Conservation (phyloP, 2,329 filamentous ascomycete genomes). For the Rachicladosporium sp. region DNA sequence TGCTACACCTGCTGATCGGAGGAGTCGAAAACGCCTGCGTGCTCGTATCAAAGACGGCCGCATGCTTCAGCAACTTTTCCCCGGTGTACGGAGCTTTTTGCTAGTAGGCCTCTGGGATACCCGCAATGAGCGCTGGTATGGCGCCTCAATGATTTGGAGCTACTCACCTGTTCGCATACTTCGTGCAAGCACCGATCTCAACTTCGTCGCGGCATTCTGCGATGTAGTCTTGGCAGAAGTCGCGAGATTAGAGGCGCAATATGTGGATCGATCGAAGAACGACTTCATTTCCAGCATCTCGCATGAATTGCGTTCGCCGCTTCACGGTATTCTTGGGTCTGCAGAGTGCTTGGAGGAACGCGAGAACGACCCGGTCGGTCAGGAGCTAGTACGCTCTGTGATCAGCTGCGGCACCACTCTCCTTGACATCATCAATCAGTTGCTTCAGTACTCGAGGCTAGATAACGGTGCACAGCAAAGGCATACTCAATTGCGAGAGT, state of each 20-base stretch:
- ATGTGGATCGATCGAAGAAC: constrained; percentile 36
- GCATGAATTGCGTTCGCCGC: constrained; percentile 39
- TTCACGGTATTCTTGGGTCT: constrained; percentile 37
- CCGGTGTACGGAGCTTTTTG: constrained; percentile 34
- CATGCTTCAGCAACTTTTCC: constrained; percentile 27
- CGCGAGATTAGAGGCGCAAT: constrained; percentile 26
- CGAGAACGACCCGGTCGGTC: constrained; percentile 26
- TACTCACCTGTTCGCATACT: constrained; percentile 33
- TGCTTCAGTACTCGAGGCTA: constrained; percentile 35
- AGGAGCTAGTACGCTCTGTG: constrained; percentile 35
- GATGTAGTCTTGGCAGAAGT: constrained; percentile 32
- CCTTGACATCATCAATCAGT: constrained; percentile 36
- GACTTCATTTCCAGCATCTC: constrained; percentile 41
- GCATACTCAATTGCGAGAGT: background rate
- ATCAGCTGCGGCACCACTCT: constrained; percentile 39
- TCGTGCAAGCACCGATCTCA: constrained; percentile 27
- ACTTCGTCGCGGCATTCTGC: constrained; percentile 29
- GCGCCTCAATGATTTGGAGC: constrained; percentile 30
- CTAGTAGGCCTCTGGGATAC: constrained; percentile 43
- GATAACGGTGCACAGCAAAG: constrained; percentile 21
- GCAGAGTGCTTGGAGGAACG: constrained; percentile 33
- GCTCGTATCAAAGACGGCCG: constrained; percentile 7
- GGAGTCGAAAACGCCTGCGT: background rate
- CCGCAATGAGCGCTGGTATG: constrained; percentile 23
- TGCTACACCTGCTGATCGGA: background rate